A percentile compares a stretch with the other conserved stretches of the same genome.
These are phyloP conservation scores for Neoboletus subvelutipes DNA, from an alignment of 768 basidiomycete species.

Conservation along the genomic window DNA sequence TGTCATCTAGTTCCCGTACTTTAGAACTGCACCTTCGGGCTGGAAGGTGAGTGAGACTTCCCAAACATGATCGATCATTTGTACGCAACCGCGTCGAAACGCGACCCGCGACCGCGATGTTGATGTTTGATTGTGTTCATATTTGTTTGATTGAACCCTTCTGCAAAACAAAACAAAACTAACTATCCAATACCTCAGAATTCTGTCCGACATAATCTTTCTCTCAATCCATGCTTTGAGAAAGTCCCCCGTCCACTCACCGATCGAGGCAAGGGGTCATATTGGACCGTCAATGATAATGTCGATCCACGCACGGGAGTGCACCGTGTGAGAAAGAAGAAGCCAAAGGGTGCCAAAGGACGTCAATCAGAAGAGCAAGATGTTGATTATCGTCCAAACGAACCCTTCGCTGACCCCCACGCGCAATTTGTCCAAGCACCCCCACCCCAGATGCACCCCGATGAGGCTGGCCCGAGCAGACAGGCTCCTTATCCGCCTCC, in stretches of 20 bases:
- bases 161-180: constrained; percentile 32
- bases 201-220: constrained; percentile 88
- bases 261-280: constrained; percentile 87
- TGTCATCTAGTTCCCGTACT: constrained; percentile 74
- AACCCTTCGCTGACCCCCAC: constrained; percentile 56
- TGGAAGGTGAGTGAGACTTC: constrained; percentile 70
- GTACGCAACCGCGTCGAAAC: constrained; percentile 6
- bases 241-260: constrained; percentile 90
- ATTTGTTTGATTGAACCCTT: constrained; percentile 52
- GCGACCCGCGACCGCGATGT: constrained; percentile 55
- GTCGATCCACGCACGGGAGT: constrained; percentile 89
- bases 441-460: constrained; percentile 51
- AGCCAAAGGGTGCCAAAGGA: constrained; percentile 56
- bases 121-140: constrained; percentile 60
- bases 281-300: constrained; percentile 91
- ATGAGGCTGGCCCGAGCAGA: constrained; percentile 60
- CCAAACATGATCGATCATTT: neutral
- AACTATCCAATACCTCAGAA: constrained; percentile 50
- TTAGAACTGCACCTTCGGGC: constrained; percentile 82
- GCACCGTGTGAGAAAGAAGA: constrained; percentile 87
- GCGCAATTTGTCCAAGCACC: constrained; percentile 53
- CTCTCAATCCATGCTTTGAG: constrained; percentile 88
- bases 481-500: constrained; percentile 61
- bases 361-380: constrained; percentile 58
- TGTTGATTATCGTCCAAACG: constrained; percentile 61